A percentile compares a stretch with the other conserved stretches of the same genome.
Evolutionary conservation across 495 filamentous ascomycete genomes (phyloP).

Genomic region (Massariosphaeria phaeospora): DNA sequence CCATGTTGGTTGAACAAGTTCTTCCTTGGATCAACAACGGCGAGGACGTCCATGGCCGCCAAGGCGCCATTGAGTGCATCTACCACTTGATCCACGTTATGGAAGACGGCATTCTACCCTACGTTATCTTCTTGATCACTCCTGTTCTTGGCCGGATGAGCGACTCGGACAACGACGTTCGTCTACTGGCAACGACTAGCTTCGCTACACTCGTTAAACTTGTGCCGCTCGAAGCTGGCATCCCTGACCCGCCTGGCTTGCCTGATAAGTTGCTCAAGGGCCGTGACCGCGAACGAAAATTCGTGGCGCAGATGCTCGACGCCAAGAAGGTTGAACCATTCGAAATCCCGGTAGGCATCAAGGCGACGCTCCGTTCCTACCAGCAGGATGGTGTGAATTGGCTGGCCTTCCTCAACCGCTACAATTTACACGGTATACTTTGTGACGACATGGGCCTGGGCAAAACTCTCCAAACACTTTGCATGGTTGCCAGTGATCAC

Average conservation of each 20-base stretch:
- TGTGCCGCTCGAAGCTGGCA: conserved; percentile 97
- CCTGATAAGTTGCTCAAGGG: conserved; percentile 83
- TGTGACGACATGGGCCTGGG: conserved; percentile 99
- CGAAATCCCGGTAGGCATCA: conserved; percentile 89
- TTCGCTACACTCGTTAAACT: conserved; percentile 96
- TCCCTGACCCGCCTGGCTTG: conserved; percentile 91
- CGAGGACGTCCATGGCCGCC: conserved; percentile 75
- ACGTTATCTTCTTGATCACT: conserved; percentile 98
- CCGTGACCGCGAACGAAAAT: conserved; percentile 86
- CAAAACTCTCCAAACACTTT: conserved; percentile 94
- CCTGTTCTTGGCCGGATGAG: conserved; percentile 98
- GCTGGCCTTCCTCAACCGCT: conserved; percentile 96
- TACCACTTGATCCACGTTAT: conserved; percentile 96
- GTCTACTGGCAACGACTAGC: conserved; percentile 90
- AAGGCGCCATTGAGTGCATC: conserved; percentile 89
- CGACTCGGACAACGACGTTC: conserved; percentile 91
- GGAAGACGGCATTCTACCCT: conserved; percentile 92
- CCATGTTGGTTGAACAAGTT: conserved; percentile 87
- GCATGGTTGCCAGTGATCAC: conserved; percentile 96
- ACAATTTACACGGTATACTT: conserved; percentile 94
- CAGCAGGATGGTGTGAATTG: conserved; percentile 99
- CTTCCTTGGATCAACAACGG: conserved; percentile 85
- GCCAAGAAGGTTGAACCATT: conserved; percentile 93
- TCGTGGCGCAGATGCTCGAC: conserved; percentile 94
- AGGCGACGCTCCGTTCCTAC: conserved; percentile 90